These are phyloP conservation scores for Leccinellum rugosiceps DNA, from an alignment of 768 basidiomycete species.

Conservation along the genomic window DNA sequence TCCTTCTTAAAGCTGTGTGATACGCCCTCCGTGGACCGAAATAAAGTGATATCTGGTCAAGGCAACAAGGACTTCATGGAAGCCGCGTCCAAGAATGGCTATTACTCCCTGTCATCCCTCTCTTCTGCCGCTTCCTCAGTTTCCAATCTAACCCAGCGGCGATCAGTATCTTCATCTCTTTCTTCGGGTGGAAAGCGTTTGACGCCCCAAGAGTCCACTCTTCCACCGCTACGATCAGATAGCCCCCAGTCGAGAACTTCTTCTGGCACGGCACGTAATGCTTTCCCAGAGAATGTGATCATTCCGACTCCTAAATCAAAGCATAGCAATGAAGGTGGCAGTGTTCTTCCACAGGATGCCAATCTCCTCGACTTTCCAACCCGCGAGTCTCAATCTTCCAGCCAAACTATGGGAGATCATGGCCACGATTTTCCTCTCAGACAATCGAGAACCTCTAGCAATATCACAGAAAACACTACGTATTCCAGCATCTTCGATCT, in stretches of 20 bases:
- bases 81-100: constrained; percentile 34
- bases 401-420: constrained; percentile 32
- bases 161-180: constrained; percentile 38
- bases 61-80: constrained; percentile 27
- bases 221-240: constrained; percentile 53
- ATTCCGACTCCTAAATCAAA: constrained; percentile 40
- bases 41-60: constrained; percentile 46
- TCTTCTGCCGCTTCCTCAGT: constrained; percentile 57
- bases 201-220: constrained; percentile 45
- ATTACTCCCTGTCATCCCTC: constrained; percentile 26
- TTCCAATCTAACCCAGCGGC: constrained; percentile 48
- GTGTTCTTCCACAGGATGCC: constrained; percentile 12
- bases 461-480: constrained; percentile 51
- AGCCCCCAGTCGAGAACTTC: constrained; percentile 50
- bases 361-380: constrained; percentile 30
- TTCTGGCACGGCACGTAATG: constrained; percentile 30
- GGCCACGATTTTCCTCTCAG: constrained; percentile 39
- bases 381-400: constrained; percentile 37
- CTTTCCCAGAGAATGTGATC: constrained; percentile 30
- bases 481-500: constrained; percentile 65
- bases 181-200: constrained; percentile 41
- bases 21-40: constrained; percentile 42
- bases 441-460: constrained; percentile 63
- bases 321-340: constrained; percentile 8
- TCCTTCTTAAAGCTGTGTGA: constrained; percentile 65